A percentile compares a stretch with the other conserved stretches of the same genome.
Conservation (phyloP, 208 protist genomes). For the Vickermania ingenoplastis region DNA sequence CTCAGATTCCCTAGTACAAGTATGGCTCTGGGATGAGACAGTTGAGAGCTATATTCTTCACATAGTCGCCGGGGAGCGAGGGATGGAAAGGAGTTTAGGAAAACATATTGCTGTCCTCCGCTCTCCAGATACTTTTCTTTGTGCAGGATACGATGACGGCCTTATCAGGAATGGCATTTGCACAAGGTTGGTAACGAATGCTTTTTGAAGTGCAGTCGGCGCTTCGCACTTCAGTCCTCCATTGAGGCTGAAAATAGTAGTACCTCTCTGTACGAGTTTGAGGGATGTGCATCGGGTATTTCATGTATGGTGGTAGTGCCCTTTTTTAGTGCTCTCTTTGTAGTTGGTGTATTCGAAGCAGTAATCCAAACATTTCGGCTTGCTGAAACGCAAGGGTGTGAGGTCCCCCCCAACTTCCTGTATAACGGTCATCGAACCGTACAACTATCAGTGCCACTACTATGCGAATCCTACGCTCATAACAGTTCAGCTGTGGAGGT, state of each 20-base stretch:
- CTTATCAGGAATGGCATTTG: slow-evolving; percentile 81
- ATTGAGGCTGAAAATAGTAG: slow-evolving; percentile 8
- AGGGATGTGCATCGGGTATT: slow-evolving; percentile 29
- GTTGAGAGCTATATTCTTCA: slow-evolving; percentile 7
- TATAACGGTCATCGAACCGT: slow-evolving; percentile 78
- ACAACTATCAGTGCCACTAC: too few species aligned
- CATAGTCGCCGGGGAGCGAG: neutral
- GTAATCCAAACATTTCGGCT: slow-evolving; percentile 58
- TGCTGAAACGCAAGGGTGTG: slow-evolving; percentile 56
- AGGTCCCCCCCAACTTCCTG: slow-evolving; percentile 47
- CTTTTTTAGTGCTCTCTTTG: slow-evolving; percentile 48
- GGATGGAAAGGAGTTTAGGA: slow-evolving; percentile 23
- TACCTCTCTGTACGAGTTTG: too few species aligned
- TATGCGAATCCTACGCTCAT: too few species aligned
- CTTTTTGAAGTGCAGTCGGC: slow-evolving; percentile 48
- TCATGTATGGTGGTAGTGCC: slow-evolving; percentile 48
- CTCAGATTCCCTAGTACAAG: slow-evolving; percentile 33
- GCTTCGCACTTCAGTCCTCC: slow-evolving; percentile 25
- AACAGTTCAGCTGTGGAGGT: too few species aligned
- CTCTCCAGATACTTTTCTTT: slow-evolving; percentile 59
- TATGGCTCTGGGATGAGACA: slow-evolving; percentile 15
- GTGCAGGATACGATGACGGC: slow-evolving; percentile 56
- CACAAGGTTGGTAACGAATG: slow-evolving; percentile 69
- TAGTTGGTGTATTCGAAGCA: slow-evolving; percentile 60
- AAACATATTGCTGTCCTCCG: slow-evolving; percentile 48